A percentile compares a stretch with the other conserved stretches of the same genome.
Evolutionary conservation across 345 rosid genomes (phyloP).

Genomic region (Trapa incisa): DNA sequence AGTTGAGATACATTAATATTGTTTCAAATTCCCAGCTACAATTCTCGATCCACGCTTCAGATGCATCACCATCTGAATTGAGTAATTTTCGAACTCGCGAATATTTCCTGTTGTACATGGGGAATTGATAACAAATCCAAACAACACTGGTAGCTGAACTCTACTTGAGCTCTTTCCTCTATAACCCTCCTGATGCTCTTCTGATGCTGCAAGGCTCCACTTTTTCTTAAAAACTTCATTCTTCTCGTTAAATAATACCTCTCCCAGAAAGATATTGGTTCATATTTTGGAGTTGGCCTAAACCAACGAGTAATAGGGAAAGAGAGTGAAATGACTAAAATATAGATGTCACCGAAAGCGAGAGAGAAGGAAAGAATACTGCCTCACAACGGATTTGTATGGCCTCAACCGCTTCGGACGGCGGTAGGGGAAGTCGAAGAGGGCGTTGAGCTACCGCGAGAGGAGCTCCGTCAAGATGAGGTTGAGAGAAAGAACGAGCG

Average conservation of each 20-base stretch:
- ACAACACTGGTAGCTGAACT: neutral
- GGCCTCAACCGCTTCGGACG: too few relatives aligned
- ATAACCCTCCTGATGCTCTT: neutral
- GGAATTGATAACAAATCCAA: slow-evolving; percentile 2
- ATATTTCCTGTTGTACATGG: neutral
- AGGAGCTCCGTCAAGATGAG: too few relatives aligned
- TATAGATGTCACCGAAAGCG: neutral
- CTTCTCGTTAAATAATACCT: neutral
- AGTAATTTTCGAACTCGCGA: neutral
- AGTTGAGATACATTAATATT: slow-evolving; percentile 28
- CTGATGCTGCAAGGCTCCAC: slow-evolving; percentile 1
- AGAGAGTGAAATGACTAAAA: neutral
- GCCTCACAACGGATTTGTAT: neutral
- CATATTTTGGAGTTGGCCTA: neutral
- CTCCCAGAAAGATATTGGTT: neutral
- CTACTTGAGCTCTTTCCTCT: neutral
- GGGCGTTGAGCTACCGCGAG: too few relatives aligned
- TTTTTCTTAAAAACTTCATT: slow-evolving; percentile 3
- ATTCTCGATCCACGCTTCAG: slow-evolving; percentile 25
- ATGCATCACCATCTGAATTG: neutral
- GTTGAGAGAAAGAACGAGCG: too few relatives aligned
- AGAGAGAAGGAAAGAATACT: neutral
- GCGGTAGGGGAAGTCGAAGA: too few relatives aligned
- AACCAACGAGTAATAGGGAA: neutral
- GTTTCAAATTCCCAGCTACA: slow-evolving; percentile 12